phyloP scores from a whole-genome alignment of 106 monocot genomes.

The Phalaenopsis equestris region DNA sequence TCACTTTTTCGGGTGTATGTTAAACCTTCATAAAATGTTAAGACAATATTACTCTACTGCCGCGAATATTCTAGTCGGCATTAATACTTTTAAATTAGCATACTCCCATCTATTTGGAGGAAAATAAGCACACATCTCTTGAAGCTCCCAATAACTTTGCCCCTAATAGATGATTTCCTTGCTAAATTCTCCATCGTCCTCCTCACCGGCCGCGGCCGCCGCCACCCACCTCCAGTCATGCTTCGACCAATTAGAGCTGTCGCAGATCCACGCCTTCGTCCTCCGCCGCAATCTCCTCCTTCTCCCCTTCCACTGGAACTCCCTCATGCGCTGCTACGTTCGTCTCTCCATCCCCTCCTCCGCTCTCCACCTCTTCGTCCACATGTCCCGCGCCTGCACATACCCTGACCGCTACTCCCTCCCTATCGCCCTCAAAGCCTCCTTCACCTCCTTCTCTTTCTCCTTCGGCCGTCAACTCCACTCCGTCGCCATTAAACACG shows the following conservation, averaged over 20 bases:
- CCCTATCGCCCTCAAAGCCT: conserved; percentile 66
- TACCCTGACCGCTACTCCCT: conserved; percentile 55
- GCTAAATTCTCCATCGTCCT: neutral
- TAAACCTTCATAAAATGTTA: too few species aligned
- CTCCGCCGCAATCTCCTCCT: conserved; percentile 22
- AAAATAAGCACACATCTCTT: too few species aligned
- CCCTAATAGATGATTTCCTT: too few species aligned
- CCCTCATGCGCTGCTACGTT: conserved; percentile 50
- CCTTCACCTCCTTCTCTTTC: conserved; percentile 15
- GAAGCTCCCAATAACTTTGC: too few species aligned
- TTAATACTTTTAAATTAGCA: too few species aligned
- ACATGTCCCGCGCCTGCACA: conserved; percentile 27
- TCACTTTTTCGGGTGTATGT: too few species aligned
- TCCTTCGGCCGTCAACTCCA: conserved; percentile 44
- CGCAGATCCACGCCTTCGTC: conserved; percentile 33
- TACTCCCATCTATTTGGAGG: too few species aligned
- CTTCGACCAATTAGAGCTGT: conserved; percentile 6
- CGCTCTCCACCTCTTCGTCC: conserved; percentile 29
- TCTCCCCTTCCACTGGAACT: conserved; percentile 42
- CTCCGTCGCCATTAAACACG: conserved; percentile 27
- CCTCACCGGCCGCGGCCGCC: neutral
- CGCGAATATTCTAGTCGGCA: too few species aligned
- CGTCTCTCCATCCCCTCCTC: conserved; percentile 20
- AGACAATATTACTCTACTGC: too few species aligned
- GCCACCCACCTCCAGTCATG: conserved; percentile 26